A percentile compares a stretch with the other conserved stretches of the same genome.
These are phyloP conservation scores for Neofusicoccum laricinum DNA, from an alignment of 2,329 filamentous ascomycete species.

Conservation along the genomic window DNA sequence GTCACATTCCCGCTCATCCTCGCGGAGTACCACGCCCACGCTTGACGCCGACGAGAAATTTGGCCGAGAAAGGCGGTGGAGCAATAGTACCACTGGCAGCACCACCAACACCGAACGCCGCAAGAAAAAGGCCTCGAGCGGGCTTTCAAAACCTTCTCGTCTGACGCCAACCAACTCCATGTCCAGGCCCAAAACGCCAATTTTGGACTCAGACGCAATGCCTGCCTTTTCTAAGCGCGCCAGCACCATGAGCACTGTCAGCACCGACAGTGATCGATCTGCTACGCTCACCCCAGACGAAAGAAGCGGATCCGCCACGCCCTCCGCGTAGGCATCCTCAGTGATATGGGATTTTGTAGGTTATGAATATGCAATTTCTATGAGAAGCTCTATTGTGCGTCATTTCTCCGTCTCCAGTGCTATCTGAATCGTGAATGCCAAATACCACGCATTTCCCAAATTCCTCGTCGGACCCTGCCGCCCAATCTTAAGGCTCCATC, in stretches of 20 bases:
- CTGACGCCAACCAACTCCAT: conserved; percentile 6
- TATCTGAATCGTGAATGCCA: too few relatives aligned
- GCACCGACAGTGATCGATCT: conserved; percentile 15
- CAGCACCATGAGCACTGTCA: conserved; percentile 9
- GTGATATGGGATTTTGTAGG: neutral
- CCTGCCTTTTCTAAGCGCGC: conserved; percentile 2
- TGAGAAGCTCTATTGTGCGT: neutral
- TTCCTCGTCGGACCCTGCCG: too few relatives aligned
- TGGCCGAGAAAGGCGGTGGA: conserved; percentile 29
- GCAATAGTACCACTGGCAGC: conserved; percentile 31
- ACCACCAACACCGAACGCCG: conserved; percentile 10
- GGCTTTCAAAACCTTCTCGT: conserved; percentile 2
- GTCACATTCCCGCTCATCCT: conserved; percentile 32
- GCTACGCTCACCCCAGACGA: conserved; percentile 16
- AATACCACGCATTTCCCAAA: too few relatives aligned
- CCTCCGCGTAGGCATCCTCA: neutral
- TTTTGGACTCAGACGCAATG: neutral
- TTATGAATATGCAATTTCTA: neutral
- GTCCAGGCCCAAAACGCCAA: conserved; percentile 9
- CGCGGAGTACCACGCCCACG: conserved; percentile 32
- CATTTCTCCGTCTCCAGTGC: too few relatives aligned
- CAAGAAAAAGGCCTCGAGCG: conserved; percentile 2
- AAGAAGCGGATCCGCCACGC: neutral
- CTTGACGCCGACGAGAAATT: conserved; percentile 28
- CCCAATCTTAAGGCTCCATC: too few relatives aligned